Percentiles rank a stretch among this genome's conserved stretches.
Conservation (phyloP, 1,284 basidiomycete genomes). For the Cryptococcus deneoformans region DNA sequence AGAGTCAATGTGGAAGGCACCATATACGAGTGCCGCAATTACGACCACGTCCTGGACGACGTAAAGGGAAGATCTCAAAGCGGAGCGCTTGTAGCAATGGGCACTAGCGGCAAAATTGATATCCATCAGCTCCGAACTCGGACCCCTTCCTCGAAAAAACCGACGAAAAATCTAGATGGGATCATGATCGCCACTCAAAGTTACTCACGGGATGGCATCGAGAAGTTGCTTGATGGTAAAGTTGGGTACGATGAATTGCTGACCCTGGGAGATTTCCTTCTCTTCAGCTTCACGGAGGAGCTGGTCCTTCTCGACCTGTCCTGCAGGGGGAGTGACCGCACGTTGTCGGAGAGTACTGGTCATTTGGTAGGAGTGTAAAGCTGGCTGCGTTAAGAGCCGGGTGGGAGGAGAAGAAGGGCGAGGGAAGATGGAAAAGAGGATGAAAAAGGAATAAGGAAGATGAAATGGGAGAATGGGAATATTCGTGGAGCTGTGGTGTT, state of each 20-base stretch:
- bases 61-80: slow-evolving; percentile 77
- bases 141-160: background rate
- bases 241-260: slow-evolving; percentile 49
- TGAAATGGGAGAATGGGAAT: too few relatives aligned
- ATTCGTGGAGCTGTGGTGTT: too few relatives aligned
- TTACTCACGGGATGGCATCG: slow-evolving; percentile 73
- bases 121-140: background rate
- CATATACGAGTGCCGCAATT: slow-evolving; percentile 64
- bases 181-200: background rate
- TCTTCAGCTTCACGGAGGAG: slow-evolving; percentile 44
- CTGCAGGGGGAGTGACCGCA: slow-evolving; percentile 20
- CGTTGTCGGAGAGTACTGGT: slow-evolving; percentile 43
- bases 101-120: slow-evolving; percentile 53
- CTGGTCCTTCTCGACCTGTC: slow-evolving; percentile 42
- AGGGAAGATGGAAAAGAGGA: too few relatives aligned
- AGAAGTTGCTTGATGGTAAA: slow-evolving; percentile 59
- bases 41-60: slow-evolving; percentile 73
- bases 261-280: slow-evolving; percentile 42
- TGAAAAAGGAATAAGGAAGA: too few relatives aligned
- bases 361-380: slow-evolving; percentile 21
- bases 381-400: too few relatives aligned
- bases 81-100: slow-evolving; percentile 92
- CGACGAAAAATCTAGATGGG: too few relatives aligned
- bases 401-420: too few relatives aligned
- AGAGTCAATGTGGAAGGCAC: slow-evolving; percentile 65